A percentile compares a stretch with the other conserved stretches of the same genome.
Evolutionary conservation across 768 basidiomycete genomes (phyloP).

Genomic region (Butyriboletus loyo): DNA sequence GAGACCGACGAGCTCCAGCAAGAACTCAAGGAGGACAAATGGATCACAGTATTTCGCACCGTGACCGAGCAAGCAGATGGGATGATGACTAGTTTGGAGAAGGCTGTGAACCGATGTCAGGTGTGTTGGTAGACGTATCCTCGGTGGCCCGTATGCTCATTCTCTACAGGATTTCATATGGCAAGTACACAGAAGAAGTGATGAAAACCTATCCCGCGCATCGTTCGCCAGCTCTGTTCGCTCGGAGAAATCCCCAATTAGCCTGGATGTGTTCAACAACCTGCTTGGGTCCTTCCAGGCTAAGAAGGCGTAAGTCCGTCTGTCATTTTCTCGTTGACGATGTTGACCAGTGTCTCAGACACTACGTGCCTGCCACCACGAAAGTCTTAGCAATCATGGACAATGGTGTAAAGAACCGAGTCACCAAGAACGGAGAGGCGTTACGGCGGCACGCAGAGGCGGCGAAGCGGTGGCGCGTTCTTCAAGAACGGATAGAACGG

Average conservation of each 20-base stretch:
- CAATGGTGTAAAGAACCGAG: slow-evolving; percentile 88
- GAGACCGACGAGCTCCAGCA: slow-evolving; percentile 81
- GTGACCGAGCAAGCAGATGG: slow-evolving; percentile 94
- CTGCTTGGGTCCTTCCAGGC: slow-evolving; percentile 78
- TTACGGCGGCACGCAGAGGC: slow-evolving; percentile 87
- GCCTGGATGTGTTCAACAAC: slow-evolving; percentile 59
- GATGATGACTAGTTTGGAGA: slow-evolving; percentile 96
- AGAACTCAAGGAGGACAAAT: slow-evolving; percentile 96
- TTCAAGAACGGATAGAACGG: slow-evolving; percentile 74
- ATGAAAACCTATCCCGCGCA: slow-evolving; percentile 39
- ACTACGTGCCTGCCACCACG: slow-evolving; percentile 91
- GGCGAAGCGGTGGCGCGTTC: slow-evolving; percentile 76
- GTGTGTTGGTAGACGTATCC: slow-evolving; percentile 40
- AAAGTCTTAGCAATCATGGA: slow-evolving; percentile 93
- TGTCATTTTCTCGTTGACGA: slow-evolving; percentile 2
- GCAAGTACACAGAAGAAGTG: slow-evolving; percentile 66
- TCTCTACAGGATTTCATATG: slow-evolving; percentile 72
- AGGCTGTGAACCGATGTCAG: slow-evolving; percentile 87
- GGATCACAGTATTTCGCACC: slow-evolving; percentile 92
- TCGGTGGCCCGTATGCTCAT: background rate
- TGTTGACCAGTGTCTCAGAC: slow-evolving; percentile 44
- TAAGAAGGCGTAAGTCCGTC: slow-evolving; percentile 73
- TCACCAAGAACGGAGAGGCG: slow-evolving; percentile 96
- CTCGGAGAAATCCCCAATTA: slow-evolving; percentile 51
- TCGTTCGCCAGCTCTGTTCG: slow-evolving; percentile 47